Evolutionary conservation across 202 grass and related monocot species (phyloP).

Genomic region (Alloteropsis angusta): DNA sequence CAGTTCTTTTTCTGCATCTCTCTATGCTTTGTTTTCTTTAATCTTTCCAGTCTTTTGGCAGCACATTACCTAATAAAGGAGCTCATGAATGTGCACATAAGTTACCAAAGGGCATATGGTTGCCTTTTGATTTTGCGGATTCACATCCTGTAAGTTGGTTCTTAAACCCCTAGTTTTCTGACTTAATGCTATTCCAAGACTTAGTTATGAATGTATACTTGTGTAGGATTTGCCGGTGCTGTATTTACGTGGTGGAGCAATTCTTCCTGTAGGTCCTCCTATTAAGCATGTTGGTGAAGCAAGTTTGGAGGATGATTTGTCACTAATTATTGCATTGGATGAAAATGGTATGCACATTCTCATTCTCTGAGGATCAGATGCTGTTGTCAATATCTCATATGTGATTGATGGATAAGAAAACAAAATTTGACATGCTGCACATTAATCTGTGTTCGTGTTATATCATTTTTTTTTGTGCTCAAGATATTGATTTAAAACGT

Average conservation of each 20-base stretch:
- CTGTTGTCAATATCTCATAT: background rate
- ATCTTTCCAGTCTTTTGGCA: conserved; percentile 31
- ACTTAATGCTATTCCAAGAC: background rate
- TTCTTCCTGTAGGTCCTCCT: conserved; percentile 74
- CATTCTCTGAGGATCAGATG: background rate
- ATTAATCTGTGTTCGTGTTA: background rate
- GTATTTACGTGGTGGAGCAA: conserved; percentile 78
- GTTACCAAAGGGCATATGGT: conserved; percentile 76
- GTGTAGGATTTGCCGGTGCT: conserved; percentile 73
- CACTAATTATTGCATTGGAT: conserved; percentile 76
- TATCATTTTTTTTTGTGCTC: background rate
- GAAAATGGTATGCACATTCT: conserved; percentile 57
- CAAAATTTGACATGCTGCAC: background rate
- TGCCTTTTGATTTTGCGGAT: conserved; percentile 84
- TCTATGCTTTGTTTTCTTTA: conserved; percentile 13
- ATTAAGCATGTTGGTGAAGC: conserved; percentile 82
- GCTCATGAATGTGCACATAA: conserved; percentile 62
- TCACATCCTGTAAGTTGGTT: conserved; percentile 73
- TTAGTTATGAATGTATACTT: conserved; percentile 20
- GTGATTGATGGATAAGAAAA: conserved; percentile 7
- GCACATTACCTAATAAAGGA: conserved; percentile 61
- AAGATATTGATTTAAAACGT: background rate
- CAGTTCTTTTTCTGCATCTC: background rate
- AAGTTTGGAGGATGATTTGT: conserved; percentile 68
- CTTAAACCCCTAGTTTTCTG: conserved; percentile 17